Evolutionary conservation across 768 basidiomycete species (phyloP), one percentile per base, ranked within the genome.

Genomic region (Pilatotrama ljubarskyi): DNA sequence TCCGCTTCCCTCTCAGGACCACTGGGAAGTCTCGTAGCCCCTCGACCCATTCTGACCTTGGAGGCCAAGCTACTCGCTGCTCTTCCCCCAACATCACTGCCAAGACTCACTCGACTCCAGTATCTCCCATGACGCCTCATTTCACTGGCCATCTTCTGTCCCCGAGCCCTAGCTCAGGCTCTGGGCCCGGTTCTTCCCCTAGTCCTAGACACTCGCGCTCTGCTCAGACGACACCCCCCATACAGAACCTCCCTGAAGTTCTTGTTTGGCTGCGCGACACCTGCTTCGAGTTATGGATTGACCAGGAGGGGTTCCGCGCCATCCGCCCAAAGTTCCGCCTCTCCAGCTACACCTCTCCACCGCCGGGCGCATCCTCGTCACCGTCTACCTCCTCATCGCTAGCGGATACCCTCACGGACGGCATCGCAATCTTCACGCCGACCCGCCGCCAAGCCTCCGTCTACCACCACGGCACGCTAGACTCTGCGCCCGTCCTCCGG

Each of bases 301-400:
- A 93, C 68, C 93, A 94, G 70, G 93, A 93, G 74, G 87, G 90
- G 3, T 91, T 91, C 66, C 83, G 91, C 24, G 78, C 81, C 17
- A 77, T 86, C 6, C 76, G 77, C 24, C 84, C 88, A 18, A 70
- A 74, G 8, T 86, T 93, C 74, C 78, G 75, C 61, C 81, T 86
- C 48, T 74, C 78, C n/a, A 83, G 84, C 10, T 82, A 82, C 66
- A 74, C 75, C 68, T 64, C 68, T 69, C 72, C 36, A 35, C 67
- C 68, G 22, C 20, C 68, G 48, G 54, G 36, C 14, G 24, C 38
- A 5, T 41, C 41, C 41, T 36, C 17, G n/a, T 82, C 81, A 66
- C 40, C 62, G 15, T 57, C 62, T 13, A 36, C 32, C 8, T 18
- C 35, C 18, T 37, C 48, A 17, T 37, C 65, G 13, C 64, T 73